Evolutionary conservation across 345 rosid genomes (phyloP), one percentile per base, ranked within the genome.

Genomic region (Hibiscus trionum): DNA sequence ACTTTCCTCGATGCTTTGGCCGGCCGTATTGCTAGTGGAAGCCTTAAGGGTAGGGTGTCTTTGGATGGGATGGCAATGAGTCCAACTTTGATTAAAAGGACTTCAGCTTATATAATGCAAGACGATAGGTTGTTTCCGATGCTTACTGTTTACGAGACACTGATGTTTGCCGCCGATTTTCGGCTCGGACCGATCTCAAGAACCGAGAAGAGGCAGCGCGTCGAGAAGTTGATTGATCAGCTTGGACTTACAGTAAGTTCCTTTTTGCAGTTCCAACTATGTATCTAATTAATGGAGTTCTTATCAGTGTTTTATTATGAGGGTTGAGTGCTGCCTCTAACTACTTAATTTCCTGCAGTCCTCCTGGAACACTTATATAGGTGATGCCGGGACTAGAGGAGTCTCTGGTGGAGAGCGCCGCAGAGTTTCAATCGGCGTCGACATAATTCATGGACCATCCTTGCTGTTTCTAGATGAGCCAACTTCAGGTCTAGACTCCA

Each of bases 51-150:
- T 2, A 78, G 71, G 74, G 88, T 88, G 60, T 82, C 82, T 11
- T 57, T 85, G 72, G 88, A 85, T 59, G 91, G 88, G 4, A 68
- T 29, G 71, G 86, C 80, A 33, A 73, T 65, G 73, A 85, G 80
- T 50, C 87, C 89, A 0, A 85, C 86, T 80, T 75, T 86, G 57
- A 79, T 88, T 11, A 88, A 88, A 77, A 81, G 91, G 72, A 84
- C 87, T 63, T 86, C 93, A 2, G 91, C 93, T 17, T 88, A 88
- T 72, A 82, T 86, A 3, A 88, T 88, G 91, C 93, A 88, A 63
- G 93, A 88, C 0, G 90, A 88, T 29, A 77, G 89, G 76, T 57
- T 88, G 31, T 86, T 86, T 50, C 93, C 91, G 4, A 85, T 84
- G 88, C 88, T 88, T 24, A 88, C 93, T 0, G 93, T 88, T 21